Percentiles rank a stretch among this genome's conserved stretches.
phyloP scores from a whole-genome alignment of 768 basidiomycete species.

The Boletus sp. region DNA sequence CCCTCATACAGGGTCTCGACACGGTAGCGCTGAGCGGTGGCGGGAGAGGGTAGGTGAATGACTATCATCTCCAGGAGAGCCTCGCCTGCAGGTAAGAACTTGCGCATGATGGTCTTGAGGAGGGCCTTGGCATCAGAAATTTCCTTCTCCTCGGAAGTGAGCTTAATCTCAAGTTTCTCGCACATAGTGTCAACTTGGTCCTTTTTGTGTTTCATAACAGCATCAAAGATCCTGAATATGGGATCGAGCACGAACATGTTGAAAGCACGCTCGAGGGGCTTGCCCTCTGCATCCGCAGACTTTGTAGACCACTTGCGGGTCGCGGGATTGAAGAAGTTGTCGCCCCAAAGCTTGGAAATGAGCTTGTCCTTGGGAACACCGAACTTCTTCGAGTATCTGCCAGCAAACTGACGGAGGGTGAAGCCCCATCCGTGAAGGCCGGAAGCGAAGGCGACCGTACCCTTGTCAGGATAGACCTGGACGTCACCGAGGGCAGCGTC shows the following conservation, averaged over 20 bases:
- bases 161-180: slow-evolving; percentile 94
- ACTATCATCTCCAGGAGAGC: slow-evolving; percentile 99
- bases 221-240: slow-evolving; percentile 97
- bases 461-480: slow-evolving; percentile 97
- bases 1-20: slow-evolving; percentile 99
- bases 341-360: slow-evolving; percentile 97
- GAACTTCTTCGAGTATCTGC: slow-evolving; percentile 95
- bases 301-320: slow-evolving; percentile 96
- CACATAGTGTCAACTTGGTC: slow-evolving; percentile 78
- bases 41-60: slow-evolving; percentile 97
- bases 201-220: slow-evolving; percentile 99
- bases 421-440: slow-evolving; percentile 99
- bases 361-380: slow-evolving; percentile 99
- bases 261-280: slow-evolving; percentile 96
- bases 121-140: slow-evolving; percentile 86
- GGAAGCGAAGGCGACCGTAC: slow-evolving; percentile 98
- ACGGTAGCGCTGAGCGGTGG: slow-evolving; percentile 96
- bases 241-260: slow-evolving; percentile 98
- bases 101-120: slow-evolving; percentile 97
- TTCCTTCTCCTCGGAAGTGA: slow-evolving; percentile 84
- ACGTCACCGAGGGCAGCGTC: slow-evolving; percentile 93
- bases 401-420: slow-evolving; percentile 96
- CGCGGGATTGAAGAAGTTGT: slow-evolving; percentile 98
- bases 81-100: slow-evolving; percentile 99
- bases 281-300: slow-evolving; percentile 70